These are phyloP conservation scores for Diaporthe sp. DNA, from an alignment of 2,329 filamentous ascomycete genomes.

Conservation along the genomic window DNA sequence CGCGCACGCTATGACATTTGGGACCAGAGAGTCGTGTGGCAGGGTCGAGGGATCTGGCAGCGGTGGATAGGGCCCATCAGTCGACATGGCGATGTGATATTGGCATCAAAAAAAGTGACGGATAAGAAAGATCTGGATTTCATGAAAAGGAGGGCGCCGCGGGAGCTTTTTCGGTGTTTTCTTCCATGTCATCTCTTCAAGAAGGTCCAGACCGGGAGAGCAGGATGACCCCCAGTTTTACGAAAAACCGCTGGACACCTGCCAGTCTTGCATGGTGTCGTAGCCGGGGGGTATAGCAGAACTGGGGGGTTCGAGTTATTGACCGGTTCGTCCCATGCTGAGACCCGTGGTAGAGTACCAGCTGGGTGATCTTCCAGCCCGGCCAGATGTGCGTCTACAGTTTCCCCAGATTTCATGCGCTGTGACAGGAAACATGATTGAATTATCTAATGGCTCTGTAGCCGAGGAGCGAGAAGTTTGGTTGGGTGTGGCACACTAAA, in stretches of 20 bases:
- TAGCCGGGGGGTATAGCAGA: conserved; percentile 5
- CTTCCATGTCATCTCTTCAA: neutral
- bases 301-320: conserved; percentile 12
- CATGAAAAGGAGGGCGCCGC: neutral
- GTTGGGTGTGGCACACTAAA: conserved; percentile 28
- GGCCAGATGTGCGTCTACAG: neutral
- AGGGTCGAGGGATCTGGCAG: conserved; percentile 8
- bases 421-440: conserved; percentile 14
- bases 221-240: neutral
- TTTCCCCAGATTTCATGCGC: conserved; percentile 29
- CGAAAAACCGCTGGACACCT: neutral
- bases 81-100: conserved; percentile 1
- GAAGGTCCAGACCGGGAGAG: neutral
- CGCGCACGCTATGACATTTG: conserved; percentile 47
- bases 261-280: conserved; percentile 3
- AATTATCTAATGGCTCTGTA: conserved; percentile 12
- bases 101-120: conserved; percentile 13
- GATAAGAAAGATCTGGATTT: conserved; percentile 5
- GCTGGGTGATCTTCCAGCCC: conserved; percentile 8
- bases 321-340: conserved; percentile 19
- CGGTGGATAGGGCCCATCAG: conserved; percentile 15
- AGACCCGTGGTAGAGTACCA: conserved; percentile 4
- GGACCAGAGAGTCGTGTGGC: conserved; percentile 41
- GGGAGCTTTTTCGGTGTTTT: neutral
- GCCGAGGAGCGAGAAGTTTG: conserved; percentile 3